Evolutionary conservation across 192 early-diverging fungal species (phyloP).

Genomic region (Lunasporangiospora selenospora): DNA sequence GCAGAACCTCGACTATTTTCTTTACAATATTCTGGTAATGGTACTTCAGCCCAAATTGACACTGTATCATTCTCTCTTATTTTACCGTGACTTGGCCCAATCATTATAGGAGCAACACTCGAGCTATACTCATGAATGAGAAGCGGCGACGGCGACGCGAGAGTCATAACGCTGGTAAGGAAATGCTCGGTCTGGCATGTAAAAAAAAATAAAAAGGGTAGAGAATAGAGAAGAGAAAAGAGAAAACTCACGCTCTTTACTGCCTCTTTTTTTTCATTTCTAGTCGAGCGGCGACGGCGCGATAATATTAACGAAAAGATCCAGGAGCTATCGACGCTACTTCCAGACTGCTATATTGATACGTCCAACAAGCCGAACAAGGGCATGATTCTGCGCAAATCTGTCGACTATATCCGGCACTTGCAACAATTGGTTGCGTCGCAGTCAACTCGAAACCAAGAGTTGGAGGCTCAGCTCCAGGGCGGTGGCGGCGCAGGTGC

Average conservation of each 20-base stretch:
- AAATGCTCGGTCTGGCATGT: too few species aligned
- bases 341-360: conserved; percentile 80
- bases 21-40: too few species aligned
- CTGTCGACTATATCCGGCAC: conserved; percentile 90
- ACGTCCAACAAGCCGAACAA: conserved; percentile 90
- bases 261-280: not conserved
- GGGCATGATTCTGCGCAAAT: conserved; percentile 89
- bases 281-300: conserved; percentile 89
- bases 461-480: conserved; percentile 65
- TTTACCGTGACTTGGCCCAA: too few species aligned
- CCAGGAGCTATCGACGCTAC: conserved; percentile 81
- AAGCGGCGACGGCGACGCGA: conserved; percentile 91
- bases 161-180: conserved; percentile 85
- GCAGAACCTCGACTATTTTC: not conserved
- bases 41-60: too few species aligned
- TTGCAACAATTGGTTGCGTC: conserved; percentile 69
- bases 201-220: not conserved
- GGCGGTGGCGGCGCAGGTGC: not conserved
- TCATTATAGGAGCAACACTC: conserved; percentile 11
- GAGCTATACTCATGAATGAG: conserved; percentile 55
- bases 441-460: conserved; percentile 66
- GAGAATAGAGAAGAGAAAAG: not conserved
- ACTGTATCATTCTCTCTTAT: too few species aligned
- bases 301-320: conserved; percentile 99
- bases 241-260: not conserved